Base-by-base conservation (phyloP, 768 basidiomycete genomes). In the Cytidiella melzeri region DNA sequence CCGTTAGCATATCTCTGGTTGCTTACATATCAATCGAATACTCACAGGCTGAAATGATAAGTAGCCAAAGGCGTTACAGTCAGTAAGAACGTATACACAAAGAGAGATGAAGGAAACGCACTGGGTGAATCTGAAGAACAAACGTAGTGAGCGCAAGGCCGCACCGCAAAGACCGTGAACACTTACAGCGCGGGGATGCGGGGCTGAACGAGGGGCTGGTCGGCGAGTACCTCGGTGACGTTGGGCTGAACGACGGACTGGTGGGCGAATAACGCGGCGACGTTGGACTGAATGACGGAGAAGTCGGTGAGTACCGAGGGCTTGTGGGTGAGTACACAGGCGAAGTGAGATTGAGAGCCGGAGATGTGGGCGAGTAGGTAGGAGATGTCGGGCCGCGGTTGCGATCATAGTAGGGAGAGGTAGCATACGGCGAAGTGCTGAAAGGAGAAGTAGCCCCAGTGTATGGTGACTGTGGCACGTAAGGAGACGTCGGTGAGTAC, bases 191-290 rank as follows among this genome's bases (percentile, higher is more conserved):
- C 10, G 92, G 93, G n/a, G 90, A 92, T n/a, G 89, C 84, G 21
- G 91, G 91, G 55, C 87, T 91, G 73, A 92, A 95, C 0, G 86
- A 89, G 0, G 93, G 92, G 61, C 86, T 89, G 12, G 91, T 87
- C 1, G 92, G 92, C 11, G 91, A 92, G 63, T 90, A 92, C 11
- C 84, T 73, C 10, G 91, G 92, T 19, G 89, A 90, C n/a, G 89
- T 83, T 20, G 91, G 91, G 55, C 87, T 91, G 73, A 92, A 95
- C 0, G 86, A 89, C 0, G 93, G 92, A 61, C 86, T 89, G 25
- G 91, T 87, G 1, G 92, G 92, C 10, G 90, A 92, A 63, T 91
- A 92, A 1, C 85, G 78, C 12, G 91, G 93, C 2, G 90, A 92
- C 10, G 92, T 91, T 1, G 92, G 93, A 53, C 83, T 87, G 69